Base-by-base conservation (phyloP, 148 eudicot genomes). In the Fagopyrum homotropicum region DNA sequence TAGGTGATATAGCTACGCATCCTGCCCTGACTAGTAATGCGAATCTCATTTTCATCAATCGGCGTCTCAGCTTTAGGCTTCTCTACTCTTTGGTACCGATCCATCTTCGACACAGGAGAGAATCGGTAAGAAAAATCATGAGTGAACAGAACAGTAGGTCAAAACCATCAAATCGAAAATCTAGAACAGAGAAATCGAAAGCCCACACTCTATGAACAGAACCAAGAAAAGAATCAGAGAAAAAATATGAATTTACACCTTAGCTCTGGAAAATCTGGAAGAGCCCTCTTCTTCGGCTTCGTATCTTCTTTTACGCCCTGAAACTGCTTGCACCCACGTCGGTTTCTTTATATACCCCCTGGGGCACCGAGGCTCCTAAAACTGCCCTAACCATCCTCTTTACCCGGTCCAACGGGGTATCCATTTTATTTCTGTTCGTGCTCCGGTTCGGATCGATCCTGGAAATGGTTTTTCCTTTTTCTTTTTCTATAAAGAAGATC, bases 21-120 rank as follows among this genome's bases (percentile, higher is more conserved):
- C 87, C 98, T 85, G 46, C 98, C 98, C 77, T 91, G 98, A 78
- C 98, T 93, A 0, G 98, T 93, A 83, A 93, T 93, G 80, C 98
- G 92, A 84, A 93, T 93, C 87, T 93, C 98, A 82, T 93, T 93
- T 84, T 89, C 98, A 51, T 88, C 90, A 84, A 94, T 94, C 14
- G 98, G 93, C 6, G 95, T 84, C 75, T 91, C 98, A 43, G 79
- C 89, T 68, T 82, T 94, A 46, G 95, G 98, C 91, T 91, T 94
- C 90, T 86, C 97, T n/a, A 94, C 96, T 87, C 83, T 94, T 63
- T 87, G 90, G 88, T 91, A 94, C 78, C 89, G 96, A 82, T 94
- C 98, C 98, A 94, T 94, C 76, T 80, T 55, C 77, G 30, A 40
- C 71, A 51, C 45, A 30, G 30, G 73, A n/a, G 30, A n/a, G 30